These are phyloP conservation scores for Alternaria tenuissima DNA, from an alignment of 2,329 filamentous ascomycete species.

Conservation along the genomic window DNA sequence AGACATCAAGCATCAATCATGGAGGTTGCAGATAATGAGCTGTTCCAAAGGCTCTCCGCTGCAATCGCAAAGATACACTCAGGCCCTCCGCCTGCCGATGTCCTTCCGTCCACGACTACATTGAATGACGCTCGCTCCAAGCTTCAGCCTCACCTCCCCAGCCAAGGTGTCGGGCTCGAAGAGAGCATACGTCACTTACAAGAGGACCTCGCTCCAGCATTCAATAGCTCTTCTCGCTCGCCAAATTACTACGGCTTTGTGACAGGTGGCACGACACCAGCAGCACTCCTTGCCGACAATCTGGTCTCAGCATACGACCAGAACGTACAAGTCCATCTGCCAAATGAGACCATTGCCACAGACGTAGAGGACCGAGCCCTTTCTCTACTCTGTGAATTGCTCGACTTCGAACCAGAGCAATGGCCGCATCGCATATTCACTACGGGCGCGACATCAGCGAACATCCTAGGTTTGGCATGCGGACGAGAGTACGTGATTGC, in stretches of 20 bases:
- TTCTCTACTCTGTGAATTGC: conserved; percentile 71
- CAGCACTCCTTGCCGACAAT: conserved; percentile 83
- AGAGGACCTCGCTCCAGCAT: conserved; percentile 60
- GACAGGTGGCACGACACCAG: conserved; percentile 80
- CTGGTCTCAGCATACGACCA: conserved; percentile 84
- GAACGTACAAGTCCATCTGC: conserved; percentile 83
- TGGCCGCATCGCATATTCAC: conserved; percentile 84
- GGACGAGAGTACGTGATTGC: conserved; percentile 73
- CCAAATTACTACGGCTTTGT: conserved; percentile 81
- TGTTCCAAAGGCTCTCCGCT: conserved; percentile 29
- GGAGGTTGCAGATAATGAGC: conserved; percentile 24
- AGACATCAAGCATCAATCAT: background rate
- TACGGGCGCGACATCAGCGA: conserved; percentile 73
- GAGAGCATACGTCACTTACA: conserved; percentile 55
- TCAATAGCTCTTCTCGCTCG: conserved; percentile 69
- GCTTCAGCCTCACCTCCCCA: conserved; percentile 51
- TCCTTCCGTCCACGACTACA: conserved; percentile 45
- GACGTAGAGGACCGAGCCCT: conserved; percentile 78
- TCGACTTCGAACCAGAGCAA: conserved; percentile 63
- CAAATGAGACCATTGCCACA: conserved; percentile 76
- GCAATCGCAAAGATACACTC: conserved; percentile 37
- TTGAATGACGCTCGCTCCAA: conserved; percentile 44
- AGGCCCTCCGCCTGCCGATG: conserved; percentile 28
- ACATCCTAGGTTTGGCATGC: conserved; percentile 71
- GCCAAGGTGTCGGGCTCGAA: conserved; percentile 54